phyloP scores from a whole-genome alignment of 2,329 filamentous ascomycete species.

The Diaporthe ampelina region DNA sequence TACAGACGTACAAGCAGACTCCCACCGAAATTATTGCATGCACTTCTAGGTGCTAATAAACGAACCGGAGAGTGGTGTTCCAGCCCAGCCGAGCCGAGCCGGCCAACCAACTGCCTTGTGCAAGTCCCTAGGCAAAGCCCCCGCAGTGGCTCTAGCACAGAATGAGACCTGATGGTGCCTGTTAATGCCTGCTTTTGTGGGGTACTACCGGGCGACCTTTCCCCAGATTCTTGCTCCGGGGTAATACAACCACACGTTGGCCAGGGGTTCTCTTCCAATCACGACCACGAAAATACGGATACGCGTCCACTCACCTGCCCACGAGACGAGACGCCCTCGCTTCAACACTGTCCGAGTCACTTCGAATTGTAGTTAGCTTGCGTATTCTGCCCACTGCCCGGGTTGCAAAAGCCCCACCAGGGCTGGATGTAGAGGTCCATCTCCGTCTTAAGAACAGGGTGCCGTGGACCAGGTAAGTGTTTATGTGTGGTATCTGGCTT shows the following conservation, averaged over 20 bases:
- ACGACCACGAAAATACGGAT: background rate
- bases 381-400: background rate
- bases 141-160: background rate
- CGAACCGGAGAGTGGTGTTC: background rate
- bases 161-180: background rate
- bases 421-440: background rate
- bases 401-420: conserved; percentile 10
- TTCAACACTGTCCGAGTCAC: background rate
- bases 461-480: background rate
- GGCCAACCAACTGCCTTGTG: conserved; percentile 1
- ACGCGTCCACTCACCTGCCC: background rate
- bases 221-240: conserved; percentile 7
- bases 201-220: background rate
- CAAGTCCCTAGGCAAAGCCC: conserved; percentile 1
- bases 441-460: background rate
- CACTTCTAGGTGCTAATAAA: background rate
- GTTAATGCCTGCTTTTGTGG: conserved; percentile 14
- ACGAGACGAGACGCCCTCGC: background rate
- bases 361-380: background rate
- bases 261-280: background rate
- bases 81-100: conserved; percentile 26
- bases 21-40: background rate
- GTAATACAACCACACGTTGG: background rate
- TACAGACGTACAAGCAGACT: no score
- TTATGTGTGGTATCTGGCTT: background rate